phyloP scores from a whole-genome alignment of 2,329 filamentous ascomycete genomes.

The Aphanoascus verrucosus region DNA sequence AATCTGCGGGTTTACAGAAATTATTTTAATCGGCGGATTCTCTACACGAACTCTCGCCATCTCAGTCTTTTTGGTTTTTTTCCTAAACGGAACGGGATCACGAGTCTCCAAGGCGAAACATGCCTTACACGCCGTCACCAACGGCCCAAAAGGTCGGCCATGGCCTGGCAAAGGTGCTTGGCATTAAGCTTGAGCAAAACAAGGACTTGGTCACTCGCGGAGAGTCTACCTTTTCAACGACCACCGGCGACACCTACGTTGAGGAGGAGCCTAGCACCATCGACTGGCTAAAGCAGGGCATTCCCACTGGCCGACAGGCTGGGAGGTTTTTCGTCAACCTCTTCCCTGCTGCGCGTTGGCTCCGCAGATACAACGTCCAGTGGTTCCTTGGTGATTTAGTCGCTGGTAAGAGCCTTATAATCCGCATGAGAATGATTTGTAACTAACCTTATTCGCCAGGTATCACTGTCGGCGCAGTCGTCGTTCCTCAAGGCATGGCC shows the following conservation, averaged over 20 bases:
- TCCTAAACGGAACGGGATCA: neutral
- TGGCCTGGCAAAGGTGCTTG: slow-evolving; percentile 63
- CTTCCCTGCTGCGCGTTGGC: slow-evolving; percentile 88
- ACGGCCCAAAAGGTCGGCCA: slow-evolving; percentile 51
- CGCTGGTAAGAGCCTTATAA: slow-evolving; percentile 52
- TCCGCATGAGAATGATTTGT: neutral
- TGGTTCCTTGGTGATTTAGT: slow-evolving; percentile 86
- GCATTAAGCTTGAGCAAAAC: slow-evolving; percentile 64
- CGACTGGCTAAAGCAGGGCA: slow-evolving; percentile 59
- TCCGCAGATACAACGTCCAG: slow-evolving; percentile 72
- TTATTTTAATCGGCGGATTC: slow-evolving; percentile 1
- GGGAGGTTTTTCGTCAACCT: slow-evolving; percentile 55
- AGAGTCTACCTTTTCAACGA: slow-evolving; percentile 66
- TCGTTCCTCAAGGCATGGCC: slow-evolving; percentile 95
- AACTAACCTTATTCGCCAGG: slow-evolving; percentile 31
- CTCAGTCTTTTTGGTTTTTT: neutral
- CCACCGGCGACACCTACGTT: slow-evolving; percentile 65
- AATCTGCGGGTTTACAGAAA: neutral
- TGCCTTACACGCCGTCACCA: slow-evolving; percentile 27
- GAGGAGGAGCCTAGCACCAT: slow-evolving; percentile 65
- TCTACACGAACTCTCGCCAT: neutral
- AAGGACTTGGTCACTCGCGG: slow-evolving; percentile 59
- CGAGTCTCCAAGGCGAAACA: slow-evolving; percentile 8
- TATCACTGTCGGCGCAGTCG: slow-evolving; percentile 63
- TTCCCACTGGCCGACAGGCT: slow-evolving; percentile 49